These are phyloP conservation scores for Grigorovia jiainica DNA, from an alignment of 805 yeast species.

Conservation along the genomic window DNA sequence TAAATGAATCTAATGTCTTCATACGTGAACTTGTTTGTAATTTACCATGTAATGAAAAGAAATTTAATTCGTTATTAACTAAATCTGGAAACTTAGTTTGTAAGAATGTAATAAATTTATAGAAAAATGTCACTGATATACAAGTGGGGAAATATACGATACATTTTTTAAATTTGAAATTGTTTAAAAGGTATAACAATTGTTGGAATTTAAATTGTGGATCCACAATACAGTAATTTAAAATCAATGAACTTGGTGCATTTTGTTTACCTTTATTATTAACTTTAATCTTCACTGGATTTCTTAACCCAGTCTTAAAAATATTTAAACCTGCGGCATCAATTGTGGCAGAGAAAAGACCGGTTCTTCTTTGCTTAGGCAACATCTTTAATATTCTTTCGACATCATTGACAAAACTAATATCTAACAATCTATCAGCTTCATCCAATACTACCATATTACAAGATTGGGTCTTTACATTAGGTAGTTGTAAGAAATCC, in stretches of 20 bases:
- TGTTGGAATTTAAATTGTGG: slow-evolving; percentile 55
- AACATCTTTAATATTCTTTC: slow-evolving; percentile 54
- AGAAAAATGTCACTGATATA: slow-evolving; percentile 68
- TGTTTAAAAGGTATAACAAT: slow-evolving; percentile 43
- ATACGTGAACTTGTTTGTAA: slow-evolving; percentile 70
- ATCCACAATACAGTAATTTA: slow-evolving; percentile 50
- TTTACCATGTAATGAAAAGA: slow-evolving; percentile 86
- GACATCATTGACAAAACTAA: slow-evolving; percentile 62
- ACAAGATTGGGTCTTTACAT: slow-evolving; percentile 52
- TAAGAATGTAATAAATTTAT: slow-evolving; percentile 41
- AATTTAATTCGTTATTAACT: slow-evolving; percentile 27
- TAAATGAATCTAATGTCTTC: slow-evolving; percentile 57
- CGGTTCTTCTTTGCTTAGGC: slow-evolving; percentile 90
- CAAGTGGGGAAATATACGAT: slow-evolving; percentile 94
- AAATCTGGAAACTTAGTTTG: slow-evolving; percentile 13
- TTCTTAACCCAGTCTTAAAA: slow-evolving; percentile 82
- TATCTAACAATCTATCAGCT: slow-evolving; percentile 81
- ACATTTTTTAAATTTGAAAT: slow-evolving; percentile 58
- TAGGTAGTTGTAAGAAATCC: slow-evolving; percentile 54
- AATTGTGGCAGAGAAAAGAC: slow-evolving; percentile 89
- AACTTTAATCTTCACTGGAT: slow-evolving; percentile 83
- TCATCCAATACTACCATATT: slow-evolving; percentile 81
- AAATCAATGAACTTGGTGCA: slow-evolving; percentile 54
- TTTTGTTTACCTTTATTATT: slow-evolving; percentile 35
- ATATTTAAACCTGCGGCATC: slow-evolving; percentile 70